These are phyloP conservation scores for Pythium myriotylum DNA, from an alignment of 352 stramenopile genomes.

Conservation along the genomic window DNA sequence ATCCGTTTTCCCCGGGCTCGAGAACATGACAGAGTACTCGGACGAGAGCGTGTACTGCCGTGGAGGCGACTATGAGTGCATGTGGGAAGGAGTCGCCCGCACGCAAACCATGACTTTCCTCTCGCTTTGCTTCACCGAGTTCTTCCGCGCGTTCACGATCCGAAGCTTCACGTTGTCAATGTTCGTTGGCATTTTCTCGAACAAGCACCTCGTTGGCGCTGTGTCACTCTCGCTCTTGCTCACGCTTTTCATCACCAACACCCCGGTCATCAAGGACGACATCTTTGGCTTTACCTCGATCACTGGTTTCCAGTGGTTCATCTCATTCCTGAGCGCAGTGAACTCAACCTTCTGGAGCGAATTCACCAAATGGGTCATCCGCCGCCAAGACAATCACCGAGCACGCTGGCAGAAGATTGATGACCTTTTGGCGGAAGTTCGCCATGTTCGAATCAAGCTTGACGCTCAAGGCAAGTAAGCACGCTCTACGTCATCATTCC, in stretches of 20 bases:
- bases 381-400: slow-evolving; percentile 38
- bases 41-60: slow-evolving; percentile 52
- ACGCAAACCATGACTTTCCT: slow-evolving; percentile 81
- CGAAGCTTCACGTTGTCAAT: slow-evolving; percentile 71
- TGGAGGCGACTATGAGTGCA: slow-evolving; percentile 60
- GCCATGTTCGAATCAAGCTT: slow-evolving; percentile 47
- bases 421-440: slow-evolving; percentile 64
- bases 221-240: slow-evolving; percentile 54
- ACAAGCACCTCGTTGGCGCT: slow-evolving; percentile 68
- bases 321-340: slow-evolving; percentile 41
- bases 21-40: slow-evolving; percentile 34
- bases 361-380: slow-evolving; percentile 50
- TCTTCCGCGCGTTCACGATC: slow-evolving; percentile 78
- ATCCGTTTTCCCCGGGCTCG: slow-evolving; percentile 54
- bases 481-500: too few species aligned
- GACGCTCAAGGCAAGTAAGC: too few species aligned
- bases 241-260: slow-evolving; percentile 56
- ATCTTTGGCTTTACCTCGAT: slow-evolving; percentile 75
- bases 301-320: slow-evolving; percentile 57
- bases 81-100: slow-evolving; percentile 57
- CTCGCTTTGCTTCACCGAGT: slow-evolving; percentile 66
- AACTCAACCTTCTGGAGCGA: slow-evolving; percentile 63
- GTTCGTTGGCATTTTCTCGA: slow-evolving; percentile 62
- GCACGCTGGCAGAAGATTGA: slow-evolving; percentile 44
- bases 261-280: slow-evolving; percentile 59